Evolutionary conservation across 352 stramenopile species (phyloP), one percentile per base, ranked within the genome.

Genomic region (Phytophthora lateralis): DNA sequence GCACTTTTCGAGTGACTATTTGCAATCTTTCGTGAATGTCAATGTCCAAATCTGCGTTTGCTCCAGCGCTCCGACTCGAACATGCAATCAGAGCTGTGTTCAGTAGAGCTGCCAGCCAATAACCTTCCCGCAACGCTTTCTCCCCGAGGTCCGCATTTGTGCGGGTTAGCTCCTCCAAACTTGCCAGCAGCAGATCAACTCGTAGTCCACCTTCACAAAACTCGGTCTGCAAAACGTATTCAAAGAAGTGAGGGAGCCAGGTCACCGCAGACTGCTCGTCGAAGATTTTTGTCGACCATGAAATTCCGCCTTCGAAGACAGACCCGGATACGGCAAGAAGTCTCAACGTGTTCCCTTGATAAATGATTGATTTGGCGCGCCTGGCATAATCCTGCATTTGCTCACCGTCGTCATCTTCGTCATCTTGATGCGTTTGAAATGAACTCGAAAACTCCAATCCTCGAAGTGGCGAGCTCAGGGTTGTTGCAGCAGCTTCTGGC

Each of bases 231-330:
- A 76, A 59, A 17, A 76, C 44, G 29, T 57, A 71, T 26, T 79
- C 67, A 27, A 76, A 76, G 10, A 79, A 63, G 54, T 63, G 51
- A 46, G 75, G 69, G 1, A 78, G 66, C 58, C 72, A 86, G 1
- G 39, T 51, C 17, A 68, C 58, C 29, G 63, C 56, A 39, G 58
- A 66, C 2, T 44, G 34, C 1, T 50, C 55, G 30, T 54, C 58
- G 49, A 80, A 80, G 4, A 80, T 39, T 4, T 27, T 8, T 7
- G 39, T 42, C 10, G 62, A 74, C 67, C 58, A 76, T 7, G 68
- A 39, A 21, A 77, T 49, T 18, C 39, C 50, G 32, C 38, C 46
- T 17, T 58, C 37, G 27, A 70, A 76, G 30, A 76, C 44, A 11
- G 55, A 55, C 2, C 26, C 26, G n/a, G 62, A 61, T 9, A 27